These are phyloP conservation scores for Entamoeba nuttalli DNA, from an alignment of 208 protist genomes.

Conservation along the genomic window DNA sequence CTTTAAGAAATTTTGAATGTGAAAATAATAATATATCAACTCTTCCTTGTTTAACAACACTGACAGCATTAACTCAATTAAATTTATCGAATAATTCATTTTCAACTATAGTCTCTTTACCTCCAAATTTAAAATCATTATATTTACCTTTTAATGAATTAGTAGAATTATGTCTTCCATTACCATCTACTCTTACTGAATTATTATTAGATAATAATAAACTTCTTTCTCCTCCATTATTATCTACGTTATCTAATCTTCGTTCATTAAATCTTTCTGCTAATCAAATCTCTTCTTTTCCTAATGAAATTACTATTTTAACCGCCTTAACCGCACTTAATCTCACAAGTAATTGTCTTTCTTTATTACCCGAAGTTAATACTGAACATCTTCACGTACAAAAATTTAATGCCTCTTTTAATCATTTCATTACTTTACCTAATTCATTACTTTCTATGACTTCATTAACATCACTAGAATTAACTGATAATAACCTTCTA, in stretches of 20 bases:
- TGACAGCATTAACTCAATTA: background rate
- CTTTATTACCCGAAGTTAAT: background rate
- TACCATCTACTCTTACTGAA: background rate
- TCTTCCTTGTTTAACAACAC: background rate
- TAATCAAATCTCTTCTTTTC: background rate
- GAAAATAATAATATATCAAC: background rate
- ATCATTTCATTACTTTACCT: background rate
- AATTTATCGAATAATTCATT: background rate
- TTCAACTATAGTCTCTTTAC: background rate
- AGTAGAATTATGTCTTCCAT: background rate
- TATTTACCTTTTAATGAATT: background rate
- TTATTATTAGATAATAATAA: background rate
- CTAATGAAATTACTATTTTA: background rate
- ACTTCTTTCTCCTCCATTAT: background rate
- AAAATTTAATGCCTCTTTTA: background rate
- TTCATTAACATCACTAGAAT: background rate
- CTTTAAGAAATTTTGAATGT: background rate
- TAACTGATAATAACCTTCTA: background rate
- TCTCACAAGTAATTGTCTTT: background rate
- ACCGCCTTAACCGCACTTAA: background rate
- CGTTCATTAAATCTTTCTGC: background rate
- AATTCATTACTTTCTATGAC: background rate
- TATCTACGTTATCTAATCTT: background rate
- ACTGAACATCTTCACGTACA: background rate
- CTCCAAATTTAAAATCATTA: background rate